Conservation (phyloP, 2,329 filamentous ascomycete species). For the Fusarium odoratissimum region DNA sequence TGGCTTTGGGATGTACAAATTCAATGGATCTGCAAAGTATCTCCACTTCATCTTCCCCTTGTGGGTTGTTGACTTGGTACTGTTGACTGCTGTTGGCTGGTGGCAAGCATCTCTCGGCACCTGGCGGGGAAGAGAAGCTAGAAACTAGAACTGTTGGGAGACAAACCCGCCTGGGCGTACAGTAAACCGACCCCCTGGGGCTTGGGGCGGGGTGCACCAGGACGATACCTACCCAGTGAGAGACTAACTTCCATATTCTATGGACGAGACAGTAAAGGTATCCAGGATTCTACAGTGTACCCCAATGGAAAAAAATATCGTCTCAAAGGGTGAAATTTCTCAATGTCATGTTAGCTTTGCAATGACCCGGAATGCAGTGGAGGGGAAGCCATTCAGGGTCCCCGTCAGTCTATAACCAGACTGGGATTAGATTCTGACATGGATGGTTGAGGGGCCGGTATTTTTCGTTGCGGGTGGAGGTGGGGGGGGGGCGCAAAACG, state of each 20-base stretch:
- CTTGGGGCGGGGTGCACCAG: background rate
- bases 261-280: background rate
- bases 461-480: conserved; percentile 17
- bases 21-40: conserved; percentile 34
- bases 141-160: conserved; percentile 48
- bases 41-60: conserved; percentile 33
- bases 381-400: conserved; percentile 32
- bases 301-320: conserved; percentile 41
- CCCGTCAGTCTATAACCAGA: conserved; percentile 5
- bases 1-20: conserved; percentile 33
- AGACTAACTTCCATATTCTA: background rate
- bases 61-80: conserved; percentile 37
- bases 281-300: conserved; percentile 13
- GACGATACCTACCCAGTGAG: background rate
- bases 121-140: conserved; percentile 42
- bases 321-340: background rate
- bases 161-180: conserved; percentile 31
- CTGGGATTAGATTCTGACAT: conserved; percentile 4
- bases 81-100: conserved; percentile 41
- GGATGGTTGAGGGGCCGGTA: conserved; percentile 35
- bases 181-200: conserved; percentile 27
- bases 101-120: conserved; percentile 43
- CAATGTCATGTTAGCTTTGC: conserved; percentile 14
- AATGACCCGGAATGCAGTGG: conserved; percentile 26
- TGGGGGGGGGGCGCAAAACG: conserved; percentile 22